A percentile compares a stretch with the other conserved stretches of the same genome.
Evolutionary conservation across 768 basidiomycete genomes (phyloP).

Genomic region (Hygrocybe coccinea): DNA sequence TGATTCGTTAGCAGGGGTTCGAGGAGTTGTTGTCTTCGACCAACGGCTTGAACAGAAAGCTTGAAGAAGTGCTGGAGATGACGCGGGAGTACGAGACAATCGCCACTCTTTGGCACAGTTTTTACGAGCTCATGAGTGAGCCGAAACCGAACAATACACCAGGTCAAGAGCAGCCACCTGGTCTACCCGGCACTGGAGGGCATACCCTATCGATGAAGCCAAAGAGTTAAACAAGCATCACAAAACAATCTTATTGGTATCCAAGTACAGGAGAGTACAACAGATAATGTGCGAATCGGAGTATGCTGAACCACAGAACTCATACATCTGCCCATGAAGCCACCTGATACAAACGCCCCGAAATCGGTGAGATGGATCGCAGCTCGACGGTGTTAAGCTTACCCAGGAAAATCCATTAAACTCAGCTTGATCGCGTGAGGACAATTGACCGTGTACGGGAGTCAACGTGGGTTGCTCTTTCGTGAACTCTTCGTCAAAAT

Average conservation of each 20-base stretch:
- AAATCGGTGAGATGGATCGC: constrained; percentile 5
- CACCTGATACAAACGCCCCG: constrained; percentile 27
- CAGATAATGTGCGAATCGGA: constrained; percentile 17
- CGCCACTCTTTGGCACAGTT: constrained; percentile 77
- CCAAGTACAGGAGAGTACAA: constrained; percentile 34
- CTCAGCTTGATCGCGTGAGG: constrained; percentile 85
- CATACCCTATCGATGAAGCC: constrained; percentile 46
- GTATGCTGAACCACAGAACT: constrained; percentile 18
- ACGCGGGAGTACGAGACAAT: constrained; percentile 90
- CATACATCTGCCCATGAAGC: constrained; percentile 59
- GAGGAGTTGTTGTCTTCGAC: constrained; percentile 81
- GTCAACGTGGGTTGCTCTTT: constrained; percentile 95
- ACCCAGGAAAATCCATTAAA: constrained; percentile 99
- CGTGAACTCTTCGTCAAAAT: constrained; percentile 98
- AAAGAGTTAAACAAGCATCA: constrained; percentile 12
- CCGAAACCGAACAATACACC: constrained; percentile 35
- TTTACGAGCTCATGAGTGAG: constrained; percentile 68
- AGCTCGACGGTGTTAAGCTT: constrained; percentile 8
- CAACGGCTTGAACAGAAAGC: constrained; percentile 82
- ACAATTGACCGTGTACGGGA: constrained; percentile 92
- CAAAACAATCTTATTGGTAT: constrained; percentile 29
- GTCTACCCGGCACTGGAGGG: constrained; percentile 70
- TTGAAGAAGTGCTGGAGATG: constrained; percentile 90
- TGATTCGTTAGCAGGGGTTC: constrained; percentile 56
- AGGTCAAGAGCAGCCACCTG: constrained; percentile 32